phyloP scores from a whole-genome alignment of 1,139 yeast species.

The Blastobotrys elegans region DNA sequence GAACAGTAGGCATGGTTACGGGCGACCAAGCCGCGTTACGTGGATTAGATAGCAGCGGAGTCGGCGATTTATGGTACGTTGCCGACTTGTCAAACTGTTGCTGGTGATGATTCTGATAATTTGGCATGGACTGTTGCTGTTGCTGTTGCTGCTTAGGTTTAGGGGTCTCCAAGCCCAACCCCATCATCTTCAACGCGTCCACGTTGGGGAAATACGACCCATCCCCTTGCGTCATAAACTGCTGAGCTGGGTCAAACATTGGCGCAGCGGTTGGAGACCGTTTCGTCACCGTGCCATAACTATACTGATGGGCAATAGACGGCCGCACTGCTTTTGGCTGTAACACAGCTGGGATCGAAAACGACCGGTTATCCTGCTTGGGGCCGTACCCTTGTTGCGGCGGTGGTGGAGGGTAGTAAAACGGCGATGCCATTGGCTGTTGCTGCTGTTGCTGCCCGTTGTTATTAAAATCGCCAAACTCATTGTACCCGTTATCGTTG shows the following conservation, averaged over 20 bases:
- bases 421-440: neutral
- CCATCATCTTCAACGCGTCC: slow-evolving; percentile 3
- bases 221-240: neutral
- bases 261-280: slow-evolving; percentile 5
- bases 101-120: neutral
- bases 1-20: slow-evolving; percentile 7
- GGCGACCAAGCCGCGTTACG: neutral
- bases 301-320: neutral
- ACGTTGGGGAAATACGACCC: slow-evolving; percentile 6
- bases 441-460: neutral
- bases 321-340: slow-evolving; percentile 13
- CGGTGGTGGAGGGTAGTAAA: neutral
- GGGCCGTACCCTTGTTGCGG: neutral
- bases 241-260: slow-evolving; percentile 8
- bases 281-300: neutral
- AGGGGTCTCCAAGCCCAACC: slow-evolving; percentile 4
- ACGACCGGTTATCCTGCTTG: slow-evolving; percentile 10
- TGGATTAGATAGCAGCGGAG: neutral
- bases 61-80: slow-evolving; percentile 1
- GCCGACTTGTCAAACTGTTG: neutral
- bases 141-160: neutral
- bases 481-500: no score
- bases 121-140: neutral
- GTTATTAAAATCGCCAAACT: neutral
- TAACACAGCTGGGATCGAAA: slow-evolving; percentile 13